These are phyloP conservation scores for Hygrocybe punicea DNA, from an alignment of 768 basidiomycete species.

Conservation along the genomic window DNA sequence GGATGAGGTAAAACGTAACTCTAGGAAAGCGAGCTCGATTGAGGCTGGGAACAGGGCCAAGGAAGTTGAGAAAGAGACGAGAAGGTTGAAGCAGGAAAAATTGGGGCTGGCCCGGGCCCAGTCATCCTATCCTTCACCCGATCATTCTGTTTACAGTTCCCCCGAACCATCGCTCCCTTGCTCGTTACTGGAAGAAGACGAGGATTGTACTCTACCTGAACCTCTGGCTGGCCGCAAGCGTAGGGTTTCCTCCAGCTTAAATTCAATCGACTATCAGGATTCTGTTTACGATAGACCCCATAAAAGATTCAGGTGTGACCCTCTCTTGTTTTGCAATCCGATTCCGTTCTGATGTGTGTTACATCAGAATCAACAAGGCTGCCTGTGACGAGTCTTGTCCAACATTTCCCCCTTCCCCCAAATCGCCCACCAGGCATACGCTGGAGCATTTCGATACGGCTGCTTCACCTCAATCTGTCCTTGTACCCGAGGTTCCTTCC, in stretches of 20 bases:
- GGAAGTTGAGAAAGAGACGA: not conserved
- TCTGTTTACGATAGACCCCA: not conserved
- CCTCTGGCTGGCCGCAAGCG: constrained; percentile 13
- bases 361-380: not conserved
- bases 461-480: not conserved
- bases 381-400: no score
- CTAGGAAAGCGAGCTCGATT: constrained; percentile 4
- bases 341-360: not conserved
- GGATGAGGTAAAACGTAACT: constrained; percentile 16
- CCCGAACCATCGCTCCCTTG: constrained; percentile 3
- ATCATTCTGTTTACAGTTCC: constrained; percentile 14
- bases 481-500: constrained; percentile 13
- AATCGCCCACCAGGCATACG: not conserved
- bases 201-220: not conserved
- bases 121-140: constrained; percentile 19
- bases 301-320: constrained; percentile 18
- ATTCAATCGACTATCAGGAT: not conserved
- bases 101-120: not conserved
- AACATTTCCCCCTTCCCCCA: not conserved
- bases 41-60: not conserved
- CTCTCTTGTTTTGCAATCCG: not conserved
- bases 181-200: not conserved
- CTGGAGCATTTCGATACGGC: not conserved
- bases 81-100: not conserved
- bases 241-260: not conserved